Conservation (phyloP, 768 basidiomycete species). For the Trametes cingulata region DNA sequence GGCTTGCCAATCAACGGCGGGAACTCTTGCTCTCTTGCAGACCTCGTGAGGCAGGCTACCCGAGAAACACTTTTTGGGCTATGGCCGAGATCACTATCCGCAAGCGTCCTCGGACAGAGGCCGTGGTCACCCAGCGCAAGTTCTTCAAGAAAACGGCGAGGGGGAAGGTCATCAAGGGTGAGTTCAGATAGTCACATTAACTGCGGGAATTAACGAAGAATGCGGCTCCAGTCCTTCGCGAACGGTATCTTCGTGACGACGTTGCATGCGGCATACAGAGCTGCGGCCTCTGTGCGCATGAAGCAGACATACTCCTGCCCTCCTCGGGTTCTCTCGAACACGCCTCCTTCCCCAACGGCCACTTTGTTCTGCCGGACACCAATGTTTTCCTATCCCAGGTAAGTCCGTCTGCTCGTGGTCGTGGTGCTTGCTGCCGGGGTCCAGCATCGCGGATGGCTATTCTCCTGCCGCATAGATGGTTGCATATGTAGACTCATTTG, state of each 20-base stretch:
- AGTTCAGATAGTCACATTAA: slow-evolving; percentile 20
- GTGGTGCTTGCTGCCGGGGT: not conserved
- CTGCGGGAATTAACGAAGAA: not conserved
- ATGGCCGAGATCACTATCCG: slow-evolving; percentile 70
- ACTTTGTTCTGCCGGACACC: slow-evolving; percentile 90
- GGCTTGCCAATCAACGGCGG: too few species aligned
- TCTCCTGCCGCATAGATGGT: not conserved
- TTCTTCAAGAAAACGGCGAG: slow-evolving; percentile 95
- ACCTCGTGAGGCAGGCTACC: not conserved
- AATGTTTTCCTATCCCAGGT: slow-evolving; percentile 94
- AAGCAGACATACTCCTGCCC: slow-evolving; percentile 53
- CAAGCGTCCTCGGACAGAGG: slow-evolving; percentile 71
- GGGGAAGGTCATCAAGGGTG: slow-evolving; percentile 94
- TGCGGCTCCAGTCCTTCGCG: slow-evolving; percentile 63
- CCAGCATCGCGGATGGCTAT: not conserved
- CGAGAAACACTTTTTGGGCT: not conserved
- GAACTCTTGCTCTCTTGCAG: not conserved
- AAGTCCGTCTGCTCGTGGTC: slow-evolving; percentile 17
- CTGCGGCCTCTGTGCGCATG: slow-evolving; percentile 61
- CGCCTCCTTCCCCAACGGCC: slow-evolving; percentile 58
- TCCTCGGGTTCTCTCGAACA: slow-evolving; percentile 58
- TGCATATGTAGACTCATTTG: slow-evolving; percentile 8
- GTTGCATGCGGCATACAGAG: slow-evolving; percentile 80
- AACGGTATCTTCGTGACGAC: slow-evolving; percentile 92
- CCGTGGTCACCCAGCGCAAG: slow-evolving; percentile 78